Conservation (phyloP, 1,284 basidiomycete genomes). For the Trametes sp. region DNA sequence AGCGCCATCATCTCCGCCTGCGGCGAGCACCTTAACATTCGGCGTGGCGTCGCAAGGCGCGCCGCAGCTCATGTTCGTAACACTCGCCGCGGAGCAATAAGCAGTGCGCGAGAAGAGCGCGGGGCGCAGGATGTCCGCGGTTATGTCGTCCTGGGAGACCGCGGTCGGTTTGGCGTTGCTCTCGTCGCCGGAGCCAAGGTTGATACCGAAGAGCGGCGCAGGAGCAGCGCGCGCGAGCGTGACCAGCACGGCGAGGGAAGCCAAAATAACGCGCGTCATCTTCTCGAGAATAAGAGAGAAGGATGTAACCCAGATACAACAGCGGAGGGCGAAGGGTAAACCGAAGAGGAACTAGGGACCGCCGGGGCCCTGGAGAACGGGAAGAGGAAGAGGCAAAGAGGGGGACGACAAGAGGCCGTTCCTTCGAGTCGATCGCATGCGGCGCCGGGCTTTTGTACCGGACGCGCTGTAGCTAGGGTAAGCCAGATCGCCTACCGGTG, state of each 20-base stretch:
- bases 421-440: not conserved
- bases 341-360: conserved; percentile 18
- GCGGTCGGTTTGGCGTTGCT: conserved; percentile 21
- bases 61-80: conserved; percentile 49
- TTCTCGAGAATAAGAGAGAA: not conserved
- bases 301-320: not conserved
- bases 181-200: conserved; percentile 29
- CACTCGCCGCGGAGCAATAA: conserved; percentile 47
- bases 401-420: conserved; percentile 14
- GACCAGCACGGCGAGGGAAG: conserved; percentile 25
- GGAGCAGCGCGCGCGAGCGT: conserved; percentile 31
- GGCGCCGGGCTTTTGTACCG: conserved; percentile 1
- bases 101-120: conserved; percentile 50
- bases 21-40: conserved; percentile 59
- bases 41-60: conserved; percentile 52
- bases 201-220: conserved; percentile 37
- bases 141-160: conserved; percentile 36
- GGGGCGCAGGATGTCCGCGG: conserved; percentile 44
- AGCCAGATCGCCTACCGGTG: not conserved
- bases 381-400: not conserved
- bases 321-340: not conserved
- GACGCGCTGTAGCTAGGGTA: not conserved
- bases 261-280: conserved; percentile 24
- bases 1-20: conserved; percentile 61
- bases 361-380: conserved; percentile 26